Conservation (phyloP, 441 rosid genomes). For the Brassica balearica region DNA sequence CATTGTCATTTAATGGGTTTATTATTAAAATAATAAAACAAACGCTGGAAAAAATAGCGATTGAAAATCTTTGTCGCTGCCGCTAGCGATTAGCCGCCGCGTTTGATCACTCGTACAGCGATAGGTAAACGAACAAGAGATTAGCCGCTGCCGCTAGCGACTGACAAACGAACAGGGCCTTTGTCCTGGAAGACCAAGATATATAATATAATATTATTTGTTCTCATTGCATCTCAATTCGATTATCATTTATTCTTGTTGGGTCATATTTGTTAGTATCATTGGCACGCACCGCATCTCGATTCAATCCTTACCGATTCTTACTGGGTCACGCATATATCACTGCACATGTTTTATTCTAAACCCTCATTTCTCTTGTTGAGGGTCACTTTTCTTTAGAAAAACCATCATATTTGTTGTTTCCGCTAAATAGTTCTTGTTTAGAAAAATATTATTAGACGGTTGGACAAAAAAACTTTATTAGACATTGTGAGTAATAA, state of each 20-base stretch:
- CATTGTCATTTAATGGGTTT: no score
- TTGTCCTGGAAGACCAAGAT: no score
- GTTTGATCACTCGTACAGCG: no score
- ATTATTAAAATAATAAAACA: no score
- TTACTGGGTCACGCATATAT: not conserved
- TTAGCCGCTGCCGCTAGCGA: no score
- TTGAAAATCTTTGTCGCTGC: no score
- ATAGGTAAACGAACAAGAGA: no score
- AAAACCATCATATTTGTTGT: not conserved
- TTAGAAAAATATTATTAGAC: not conserved
- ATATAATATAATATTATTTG: not conserved
- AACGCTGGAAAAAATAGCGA: no score
- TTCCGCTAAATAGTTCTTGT: not conserved
- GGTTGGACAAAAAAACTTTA: not conserved
- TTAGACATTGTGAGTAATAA: not conserved
- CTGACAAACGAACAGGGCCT: no score
- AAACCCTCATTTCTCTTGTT: not conserved
- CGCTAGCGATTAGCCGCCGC: no score
- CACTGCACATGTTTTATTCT: constrained; percentile 1
- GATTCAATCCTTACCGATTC: constrained; percentile 1
- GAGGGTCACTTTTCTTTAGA: not conserved
- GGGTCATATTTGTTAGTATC: not conserved
- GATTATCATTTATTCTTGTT: not conserved
- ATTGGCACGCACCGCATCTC: not conserved
- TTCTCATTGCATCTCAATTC: not conserved